phyloP scores from a whole-genome alignment of 495 filamentous ascomycete genomes.

The Lepraria neglecta region DNA sequence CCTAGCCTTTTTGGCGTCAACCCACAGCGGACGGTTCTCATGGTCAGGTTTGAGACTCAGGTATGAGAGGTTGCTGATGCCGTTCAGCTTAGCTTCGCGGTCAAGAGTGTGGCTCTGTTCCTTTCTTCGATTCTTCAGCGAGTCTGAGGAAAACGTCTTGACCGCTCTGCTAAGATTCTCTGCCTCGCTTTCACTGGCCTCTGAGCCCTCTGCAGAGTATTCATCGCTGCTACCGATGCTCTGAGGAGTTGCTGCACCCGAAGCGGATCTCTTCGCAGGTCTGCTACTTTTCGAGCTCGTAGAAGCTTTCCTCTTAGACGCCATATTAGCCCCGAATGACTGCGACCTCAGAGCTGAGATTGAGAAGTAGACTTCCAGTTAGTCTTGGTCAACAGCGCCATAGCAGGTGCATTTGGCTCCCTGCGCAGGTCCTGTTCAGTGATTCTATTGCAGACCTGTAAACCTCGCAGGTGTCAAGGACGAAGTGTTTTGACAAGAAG shows the following conservation, averaged over 20 bases:
- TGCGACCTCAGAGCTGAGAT: not conserved
- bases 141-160: conserved; percentile 59
- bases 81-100: conserved; percentile 44
- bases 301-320: conserved; percentile 71
- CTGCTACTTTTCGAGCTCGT: conserved; percentile 48
- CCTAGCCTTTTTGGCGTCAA: conserved; percentile 72
- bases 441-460: too few species aligned
- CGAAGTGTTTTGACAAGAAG: too few species aligned
- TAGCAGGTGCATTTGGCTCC: not conserved
- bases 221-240: conserved; percentile 64
- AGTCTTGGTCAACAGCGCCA: not conserved
- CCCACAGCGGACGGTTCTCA: conserved; percentile 82
- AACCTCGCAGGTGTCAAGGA: too few species aligned
- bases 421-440: not conserved
- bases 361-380: not conserved
- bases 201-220: conserved; percentile 59
- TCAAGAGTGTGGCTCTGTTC: conserved; percentile 38
- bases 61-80: conserved; percentile 72
- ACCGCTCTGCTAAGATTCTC: conserved; percentile 54
- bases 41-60: conserved; percentile 81
- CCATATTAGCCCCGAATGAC: conserved; percentile 45
- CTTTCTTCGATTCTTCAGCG: conserved; percentile 40
- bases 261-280: conserved; percentile 60
- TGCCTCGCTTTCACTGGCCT: conserved; percentile 44
- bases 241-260: conserved; percentile 58